Evolutionary conservation across 768 basidiomycete species (phyloP).

Genomic region (Tricholoma matsutake): DNA sequence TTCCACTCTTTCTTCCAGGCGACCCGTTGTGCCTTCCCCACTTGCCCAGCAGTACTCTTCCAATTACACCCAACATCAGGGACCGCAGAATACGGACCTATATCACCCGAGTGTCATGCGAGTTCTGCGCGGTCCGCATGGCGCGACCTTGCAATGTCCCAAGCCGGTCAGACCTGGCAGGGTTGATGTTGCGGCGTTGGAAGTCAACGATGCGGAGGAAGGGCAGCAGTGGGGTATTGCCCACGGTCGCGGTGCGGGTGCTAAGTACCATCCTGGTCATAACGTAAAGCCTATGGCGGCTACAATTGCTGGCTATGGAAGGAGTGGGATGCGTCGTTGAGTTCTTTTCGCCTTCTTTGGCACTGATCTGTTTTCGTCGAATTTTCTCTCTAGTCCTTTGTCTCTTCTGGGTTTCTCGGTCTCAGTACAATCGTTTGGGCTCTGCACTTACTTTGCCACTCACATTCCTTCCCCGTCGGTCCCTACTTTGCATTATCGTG

Average conservation of each 20-base stretch:
- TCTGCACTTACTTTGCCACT: neutral
- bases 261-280: neutral
- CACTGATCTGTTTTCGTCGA: neutral
- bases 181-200: conserved; percentile 2
- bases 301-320: conserved; percentile 13
- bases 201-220: conserved; percentile 5
- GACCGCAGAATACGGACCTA: neutral
- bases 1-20: conserved; percentile 7
- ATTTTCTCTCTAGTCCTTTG: neutral
- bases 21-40: neutral
- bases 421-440: neutral
- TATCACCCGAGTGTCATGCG: conserved; percentile 8
- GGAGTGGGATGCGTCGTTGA: conserved; percentile 7
- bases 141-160: conserved; percentile 7
- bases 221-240: conserved; percentile 6
- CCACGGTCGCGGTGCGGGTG: neutral
- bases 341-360: neutral
- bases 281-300: conserved; percentile 1
- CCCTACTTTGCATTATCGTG: neutral
- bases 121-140: conserved; percentile 13
- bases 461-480: neutral
- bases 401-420: neutral
- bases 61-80: neutral
- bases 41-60: neutral
- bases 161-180: neutral